Base-by-base conservation (phyloP, 2,329 filamentous ascomycete genomes). In the Fusarium sp. region DNA sequence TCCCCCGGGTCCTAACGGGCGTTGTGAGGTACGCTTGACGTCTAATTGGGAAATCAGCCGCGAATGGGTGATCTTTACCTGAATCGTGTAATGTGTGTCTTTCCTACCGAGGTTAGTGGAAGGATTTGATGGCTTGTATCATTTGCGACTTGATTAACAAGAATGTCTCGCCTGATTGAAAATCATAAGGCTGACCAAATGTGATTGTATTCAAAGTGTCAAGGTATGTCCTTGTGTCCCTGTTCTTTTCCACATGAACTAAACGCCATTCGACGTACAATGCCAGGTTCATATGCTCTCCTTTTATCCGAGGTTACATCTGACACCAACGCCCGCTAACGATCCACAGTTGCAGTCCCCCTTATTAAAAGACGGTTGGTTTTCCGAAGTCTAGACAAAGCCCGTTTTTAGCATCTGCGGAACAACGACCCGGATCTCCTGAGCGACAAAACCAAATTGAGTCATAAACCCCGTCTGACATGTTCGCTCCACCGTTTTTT, bases 131-230 rank as follows among this genome's bases (percentile, higher is more conserved):
- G 16, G 27, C 14, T 20, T 20, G 8, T 7, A 16, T 25, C 4
- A 11, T 24, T 24, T 44, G 1, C 22, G 20, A 7, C 13, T 34
- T 6, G 2, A 14, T 29, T n/a, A 25, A 49, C 14, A 18, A 16
- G 13, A 29, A 32, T 27, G 44, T 29, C 24, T 25, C 22, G 25
- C 53, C 54, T 16, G 20, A 16, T 18, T 20, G 6, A 8, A 20
- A 37, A 45, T 44, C 24, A 30, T 42, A 64, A 62, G 60, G 57
- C 60, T 63, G 47, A 62, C 40, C 16, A 24, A 5, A 34, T 5
- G 7, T 34, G 32, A 27, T 25, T 25, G 24, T 25, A 25, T 25
- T 25, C 24, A 25, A 6, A 25, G 24, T 25, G 7, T 25, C 24
- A 25, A 37, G 34, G 34, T 18, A 12, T 37, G 18, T 37, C 34